Base-by-base conservation (phyloP, 208 protist genomes). In the Acanthamoeba culbertsoni region DNA sequence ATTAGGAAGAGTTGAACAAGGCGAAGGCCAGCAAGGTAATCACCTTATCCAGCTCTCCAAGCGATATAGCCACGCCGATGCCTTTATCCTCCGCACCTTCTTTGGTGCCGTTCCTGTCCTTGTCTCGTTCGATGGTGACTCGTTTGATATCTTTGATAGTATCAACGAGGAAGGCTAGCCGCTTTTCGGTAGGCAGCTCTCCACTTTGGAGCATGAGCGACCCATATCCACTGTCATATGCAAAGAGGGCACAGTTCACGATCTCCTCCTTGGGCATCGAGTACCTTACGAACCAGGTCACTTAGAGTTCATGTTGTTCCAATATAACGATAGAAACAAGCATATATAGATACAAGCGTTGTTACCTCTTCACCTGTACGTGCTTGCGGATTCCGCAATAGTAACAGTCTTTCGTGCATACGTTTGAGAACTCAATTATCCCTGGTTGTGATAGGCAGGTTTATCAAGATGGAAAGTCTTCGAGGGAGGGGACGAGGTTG, bases 391-490 rank as follows among this genome's bases (percentile, higher is more conserved):
- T 96, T 20, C 95, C 95, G 65, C 95, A 97, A 51, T 97, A 97
- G 46, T 94, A 57, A 53, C 95, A 97, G 42, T 95, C 48, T 28
- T 97, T 97, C 28, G 75, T 59, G 53, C 95, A 97, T 0, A 94
- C 94, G 79, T 97, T 97, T 16, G 94, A 96, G 86, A 97, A 97
- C 73, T 96, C 95, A 20, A 95, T 62, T 16, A 96, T 95, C 23
- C 93, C 95, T 91, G 55, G 28, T 16, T 53, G 62, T 43, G 51
- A 65, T 48, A 86, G 7, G 53, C 35, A 33, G 14, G 35, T n/a
- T 23, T 90, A 55, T 46, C 14, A 55, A 23, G 14, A 42, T 42
- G 23, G 16, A 43, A 14, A 45, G 33, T 26, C 84, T 71, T 88
- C 23, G 88, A 18, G 4, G 35, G 37, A 43, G 35, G 31, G 4